Conservation (phyloP, 129 eudicot species). For the Centrapalus pauciflorus region DNA sequence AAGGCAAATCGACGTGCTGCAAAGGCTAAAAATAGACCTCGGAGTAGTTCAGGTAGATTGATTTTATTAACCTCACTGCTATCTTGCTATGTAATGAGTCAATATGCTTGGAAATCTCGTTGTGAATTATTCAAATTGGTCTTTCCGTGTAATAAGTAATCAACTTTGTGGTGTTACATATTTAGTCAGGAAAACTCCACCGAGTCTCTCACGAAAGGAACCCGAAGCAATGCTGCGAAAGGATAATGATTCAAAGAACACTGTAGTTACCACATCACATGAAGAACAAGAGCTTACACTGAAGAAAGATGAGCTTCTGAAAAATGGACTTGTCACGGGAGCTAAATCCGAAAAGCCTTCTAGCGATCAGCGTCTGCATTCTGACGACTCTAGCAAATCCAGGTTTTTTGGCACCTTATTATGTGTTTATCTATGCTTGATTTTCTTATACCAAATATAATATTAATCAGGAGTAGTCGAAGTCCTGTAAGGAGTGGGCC, state of each 20-base stretch:
- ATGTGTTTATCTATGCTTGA: neutral
- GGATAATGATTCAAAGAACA: constrained; percentile 27
- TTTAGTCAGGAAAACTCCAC: constrained; percentile 24
- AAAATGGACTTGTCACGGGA: constrained; percentile 38
- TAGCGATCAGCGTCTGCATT: constrained; percentile 14
- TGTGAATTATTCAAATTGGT: neutral
- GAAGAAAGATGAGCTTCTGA: constrained; percentile 27
- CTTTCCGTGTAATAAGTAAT: neutral
- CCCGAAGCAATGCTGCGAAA: constrained; percentile 32
- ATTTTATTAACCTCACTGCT: neutral
- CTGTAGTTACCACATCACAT: constrained; percentile 22
- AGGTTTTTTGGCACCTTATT: constrained; percentile 36
- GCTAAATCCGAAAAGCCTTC: constrained; percentile 31
- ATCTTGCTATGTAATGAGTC: neutral
- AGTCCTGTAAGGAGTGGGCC: constrained; percentile 41
- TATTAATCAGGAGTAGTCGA: constrained; percentile 32
- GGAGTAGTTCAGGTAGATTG: constrained; percentile 31
- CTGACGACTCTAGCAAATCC: constrained; percentile 44
- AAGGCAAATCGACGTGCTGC: constrained; percentile 29
- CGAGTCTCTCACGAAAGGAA: constrained; percentile 20
- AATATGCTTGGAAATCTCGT: neutral
- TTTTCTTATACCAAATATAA: neutral
- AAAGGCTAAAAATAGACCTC: constrained; percentile 24
- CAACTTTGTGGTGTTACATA: constrained; percentile 8
- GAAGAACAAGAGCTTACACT: constrained; percentile 45